Conservation (phyloP, 2,329 filamentous ascomycete genomes). For the Ilyonectria sp. region DNA sequence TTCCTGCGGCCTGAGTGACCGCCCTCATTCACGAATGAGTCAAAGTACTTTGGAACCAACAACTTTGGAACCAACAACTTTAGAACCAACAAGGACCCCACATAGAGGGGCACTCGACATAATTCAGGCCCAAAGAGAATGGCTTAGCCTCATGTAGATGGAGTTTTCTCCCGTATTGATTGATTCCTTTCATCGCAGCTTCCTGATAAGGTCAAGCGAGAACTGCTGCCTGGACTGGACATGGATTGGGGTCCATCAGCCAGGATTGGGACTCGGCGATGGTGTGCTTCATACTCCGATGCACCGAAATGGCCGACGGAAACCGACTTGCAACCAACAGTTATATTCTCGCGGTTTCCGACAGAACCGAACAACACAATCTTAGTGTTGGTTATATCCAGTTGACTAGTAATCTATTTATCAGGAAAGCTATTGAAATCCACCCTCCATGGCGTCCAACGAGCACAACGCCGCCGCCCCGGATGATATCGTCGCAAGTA, state of each 20-base stretch:
- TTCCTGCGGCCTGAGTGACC: too few relatives aligned
- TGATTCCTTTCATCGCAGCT: too few relatives aligned
- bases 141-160: too few relatives aligned
- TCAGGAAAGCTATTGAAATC: not conserved
- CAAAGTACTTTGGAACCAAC: not conserved
- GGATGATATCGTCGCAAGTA: not conserved
- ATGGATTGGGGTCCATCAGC: not conserved
- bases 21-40: not conserved
- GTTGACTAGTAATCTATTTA: not conserved
- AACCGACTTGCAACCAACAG: not conserved
- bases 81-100: not conserved
- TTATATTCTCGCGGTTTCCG: not conserved
- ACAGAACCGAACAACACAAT: not conserved
- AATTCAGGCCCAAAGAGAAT: too few relatives aligned
- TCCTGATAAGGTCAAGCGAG: too few relatives aligned
- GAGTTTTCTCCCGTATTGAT: too few relatives aligned
- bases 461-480: not conserved
- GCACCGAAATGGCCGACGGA: slow-evolving; percentile 6
- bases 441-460: not conserved
- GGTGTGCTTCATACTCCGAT: not conserved
- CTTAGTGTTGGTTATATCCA: not conserved
- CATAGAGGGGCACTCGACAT: not conserved
- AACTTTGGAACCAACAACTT: not conserved
- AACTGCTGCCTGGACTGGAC: too few relatives aligned
- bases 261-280: not conserved